Base-by-base conservation (phyloP, 495 filamentous ascomycete genomes). In the Glutinoglossum americanum region DNA sequence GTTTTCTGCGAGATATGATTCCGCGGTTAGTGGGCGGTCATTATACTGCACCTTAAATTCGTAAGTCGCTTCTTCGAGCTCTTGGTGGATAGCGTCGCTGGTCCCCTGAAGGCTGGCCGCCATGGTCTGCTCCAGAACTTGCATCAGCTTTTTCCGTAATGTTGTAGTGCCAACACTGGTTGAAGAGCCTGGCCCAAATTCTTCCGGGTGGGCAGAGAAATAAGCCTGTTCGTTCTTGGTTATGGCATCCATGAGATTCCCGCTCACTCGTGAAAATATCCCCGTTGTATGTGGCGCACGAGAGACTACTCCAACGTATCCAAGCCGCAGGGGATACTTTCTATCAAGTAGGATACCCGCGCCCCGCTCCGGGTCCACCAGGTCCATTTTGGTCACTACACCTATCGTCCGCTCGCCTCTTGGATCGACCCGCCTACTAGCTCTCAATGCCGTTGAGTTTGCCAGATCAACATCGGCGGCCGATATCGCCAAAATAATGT, bases 41-140 rank as follows among this genome's bases (percentile, higher is more conserved):
- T 97, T 99, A 70, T 99, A 99, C 68, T 99, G 93, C 21, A 99
- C 93, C 66, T 97, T 99, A 77, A 95, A 97, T 64, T 99, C 92
- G 64, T 99, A 99, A 0, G 87, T 89, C 5, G 92, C 88, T 68
- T 99, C 93, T 66, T 96, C 89, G 0, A 99, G 79, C 67, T 99
- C 92, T 63, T 94, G 87, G 59, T 81, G 84, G 61, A 99, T 95
- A 21, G 87, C 85, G 64, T 94, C 89, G 59, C 82, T 82, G 11
- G 93, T 97, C 57, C 80, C 76, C 58, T 87, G 80, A 51, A 99
- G 76, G 63, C 85, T 94, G 17, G 84, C 80, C 39, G 88, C 87
- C 92, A 99, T 96, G 0, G 89, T 95, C 62, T 94, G 86, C 66
- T 99, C 92, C 23, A 99, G 77, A 51, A 99, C 87, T 56, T 87